Evolutionary conservation across 2,329 filamentous ascomycete genomes (phyloP).

Genomic region (Hypomyces rosellus): DNA sequence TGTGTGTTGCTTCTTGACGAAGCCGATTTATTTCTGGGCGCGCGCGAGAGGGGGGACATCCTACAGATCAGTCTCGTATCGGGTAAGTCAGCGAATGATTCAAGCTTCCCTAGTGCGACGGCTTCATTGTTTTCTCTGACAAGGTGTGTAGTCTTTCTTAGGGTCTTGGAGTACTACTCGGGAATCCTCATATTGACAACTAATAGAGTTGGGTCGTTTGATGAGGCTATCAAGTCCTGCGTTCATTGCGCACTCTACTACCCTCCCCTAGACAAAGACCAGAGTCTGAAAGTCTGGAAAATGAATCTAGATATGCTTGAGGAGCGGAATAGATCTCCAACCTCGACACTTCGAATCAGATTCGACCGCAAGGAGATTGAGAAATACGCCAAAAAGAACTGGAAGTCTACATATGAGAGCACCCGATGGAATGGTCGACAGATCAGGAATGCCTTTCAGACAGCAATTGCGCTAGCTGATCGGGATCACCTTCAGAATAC

Average conservation of each 20-base stretch:
- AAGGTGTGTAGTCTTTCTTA: slow-evolving; percentile 29
- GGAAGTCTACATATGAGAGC: background rate
- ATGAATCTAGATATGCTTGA: background rate
- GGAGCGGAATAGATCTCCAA: background rate
- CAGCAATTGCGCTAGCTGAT: background rate
- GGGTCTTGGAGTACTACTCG: slow-evolving; percentile 34
- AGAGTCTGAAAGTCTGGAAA: slow-evolving; percentile 22
- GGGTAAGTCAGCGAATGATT: background rate
- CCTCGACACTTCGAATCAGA: background rate
- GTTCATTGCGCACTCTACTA: slow-evolving; percentile 29
- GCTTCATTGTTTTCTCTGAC: too few species aligned
- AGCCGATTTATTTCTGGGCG: background rate
- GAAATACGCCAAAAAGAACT: background rate
- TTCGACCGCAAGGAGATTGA: background rate
- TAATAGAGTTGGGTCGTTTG: slow-evolving; percentile 38
- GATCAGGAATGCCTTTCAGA: background rate
- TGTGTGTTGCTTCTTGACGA: slow-evolving; percentile 2
- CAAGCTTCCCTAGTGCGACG: too few species aligned
- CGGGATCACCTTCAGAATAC: background rate
- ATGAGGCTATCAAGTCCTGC: slow-evolving; percentile 37
- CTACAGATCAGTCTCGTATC: background rate
- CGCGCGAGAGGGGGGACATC: background rate
- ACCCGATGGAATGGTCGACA: background rate
- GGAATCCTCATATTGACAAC: slow-evolving; percentile 40
- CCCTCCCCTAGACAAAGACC: slow-evolving; percentile 16